These are phyloP conservation scores for Halteria grandinella DNA, from an alignment of 73 alveolate species.

Conservation along the genomic window DNA sequence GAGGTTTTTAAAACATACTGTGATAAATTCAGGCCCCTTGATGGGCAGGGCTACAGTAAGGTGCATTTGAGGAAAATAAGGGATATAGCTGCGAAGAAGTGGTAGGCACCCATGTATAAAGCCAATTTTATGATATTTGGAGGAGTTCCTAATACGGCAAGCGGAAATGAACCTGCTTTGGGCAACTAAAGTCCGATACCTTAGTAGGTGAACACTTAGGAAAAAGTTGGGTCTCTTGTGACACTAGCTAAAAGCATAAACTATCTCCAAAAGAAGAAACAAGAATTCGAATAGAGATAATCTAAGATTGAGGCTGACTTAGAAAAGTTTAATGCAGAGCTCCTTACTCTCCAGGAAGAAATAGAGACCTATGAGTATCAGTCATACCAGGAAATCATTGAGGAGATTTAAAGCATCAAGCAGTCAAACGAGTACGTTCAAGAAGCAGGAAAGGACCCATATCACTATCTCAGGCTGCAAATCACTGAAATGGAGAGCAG, in stretches of 20 bases:
- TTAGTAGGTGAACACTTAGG: too few relatives aligned
- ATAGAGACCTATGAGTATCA: conserved; percentile 25
- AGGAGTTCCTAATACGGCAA: too few relatives aligned
- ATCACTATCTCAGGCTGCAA: conserved; percentile 10
- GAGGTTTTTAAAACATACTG: conserved; percentile 4
- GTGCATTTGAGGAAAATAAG: conserved; percentile 7
- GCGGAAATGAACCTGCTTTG: too few relatives aligned
- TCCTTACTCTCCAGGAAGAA: background rate
- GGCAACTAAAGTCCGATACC: too few relatives aligned
- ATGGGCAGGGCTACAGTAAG: conserved; percentile 4
- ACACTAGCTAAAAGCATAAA: conserved; percentile 19
- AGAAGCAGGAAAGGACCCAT: conserved; percentile 14
- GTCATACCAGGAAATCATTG: conserved; percentile 7
- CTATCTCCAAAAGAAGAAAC: conserved; percentile 22
- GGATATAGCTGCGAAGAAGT: conserved; percentile 1
- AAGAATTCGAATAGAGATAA: conserved; percentile 11
- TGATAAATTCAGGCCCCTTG: conserved; percentile 28
- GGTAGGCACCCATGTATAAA: conserved; percentile 22
- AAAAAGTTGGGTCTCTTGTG: conserved; percentile 30
- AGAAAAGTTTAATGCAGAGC: background rate
- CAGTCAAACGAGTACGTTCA: conserved; percentile 13
- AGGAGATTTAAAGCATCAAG: conserved; percentile 19
- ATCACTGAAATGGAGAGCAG: conserved; percentile 12
- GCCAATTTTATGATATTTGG: conserved; percentile 4
- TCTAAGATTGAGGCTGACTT: background rate